These are phyloP conservation scores for Seiridium unicorne DNA, from an alignment of 2,329 filamentous ascomycete species.

Conservation along the genomic window DNA sequence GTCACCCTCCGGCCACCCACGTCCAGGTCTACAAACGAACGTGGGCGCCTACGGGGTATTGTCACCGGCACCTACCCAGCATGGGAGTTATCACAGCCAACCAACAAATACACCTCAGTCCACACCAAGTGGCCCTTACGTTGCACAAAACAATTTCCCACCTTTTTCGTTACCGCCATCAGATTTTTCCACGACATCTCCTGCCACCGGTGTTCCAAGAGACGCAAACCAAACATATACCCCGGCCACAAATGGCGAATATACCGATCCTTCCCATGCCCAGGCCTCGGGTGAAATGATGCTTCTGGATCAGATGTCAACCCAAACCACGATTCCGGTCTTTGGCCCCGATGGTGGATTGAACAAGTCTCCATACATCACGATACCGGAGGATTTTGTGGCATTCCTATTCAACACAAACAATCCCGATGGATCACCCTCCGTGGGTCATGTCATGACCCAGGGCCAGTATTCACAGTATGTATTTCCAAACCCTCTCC, in stretches of 20 bases:
- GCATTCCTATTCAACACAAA: constrained; percentile 78
- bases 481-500: constrained; percentile 21
- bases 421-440: constrained; percentile 50
- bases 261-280: constrained; percentile 39
- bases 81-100: constrained; percentile 44
- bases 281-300: constrained; percentile 54
- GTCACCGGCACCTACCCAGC: constrained; percentile 50
- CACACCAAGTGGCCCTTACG: constrained; percentile 44
- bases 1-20: constrained; percentile 40
- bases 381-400: constrained; percentile 84
- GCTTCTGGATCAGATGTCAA: constrained; percentile 60
- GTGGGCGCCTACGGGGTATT: constrained; percentile 50
- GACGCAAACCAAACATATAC: constrained; percentile 37
- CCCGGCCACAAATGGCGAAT: constrained; percentile 40
- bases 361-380: constrained; percentile 80
- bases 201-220: constrained; percentile 26
- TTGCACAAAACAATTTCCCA: constrained; percentile 60
- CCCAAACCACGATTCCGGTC: constrained; percentile 73
- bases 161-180: constrained; percentile 63
- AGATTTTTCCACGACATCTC: constrained; percentile 47
- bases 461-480: constrained; percentile 47
- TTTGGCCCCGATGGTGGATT: constrained; percentile 78
- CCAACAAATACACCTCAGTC: constrained; percentile 44
- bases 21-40: constrained; percentile 45
- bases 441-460: constrained; percentile 49